Evolutionary conservation across 371 early-diverging fungal genomes (phyloP), one percentile per base, ranked within the genome.

Genomic region (Syncephalastrum sp.): DNA sequence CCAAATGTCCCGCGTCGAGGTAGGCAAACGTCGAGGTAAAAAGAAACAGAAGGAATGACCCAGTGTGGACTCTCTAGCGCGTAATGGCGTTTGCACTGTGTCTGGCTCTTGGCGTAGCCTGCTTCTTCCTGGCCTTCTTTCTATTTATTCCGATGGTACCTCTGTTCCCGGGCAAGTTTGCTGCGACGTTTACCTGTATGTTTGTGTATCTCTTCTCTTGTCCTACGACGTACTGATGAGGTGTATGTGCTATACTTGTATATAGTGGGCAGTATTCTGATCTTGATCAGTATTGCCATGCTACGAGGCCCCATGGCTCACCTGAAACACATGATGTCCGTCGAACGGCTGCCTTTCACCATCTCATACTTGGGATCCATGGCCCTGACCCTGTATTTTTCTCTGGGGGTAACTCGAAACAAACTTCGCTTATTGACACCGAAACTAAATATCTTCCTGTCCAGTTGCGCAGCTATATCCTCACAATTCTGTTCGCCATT

Each of bases 291-390:
- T 55, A 79, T 86, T 43, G 87, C 87, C 10, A 59, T 88, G 62
- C 61, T 88, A 45, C 77, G 81, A 46, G 89, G 89, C 13, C 89
- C 87, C 17, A 70, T 69, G 60, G 65, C 84, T 2, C 87, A 87
- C 57, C 50, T 86, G 23, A 69, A 77, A 49, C 84, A 87, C 53
- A 74, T 85, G 73, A 55, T 85, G 16, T 82, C 84, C 19, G 63
- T 61, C 44, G 84, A 85, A 53, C 68, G 89, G 47, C 47, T 85
- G 4, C 82, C 83, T 2, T 86, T 86, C 64, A 84, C 85, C 4
- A 54, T 62, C 19, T 70, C 78, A 3, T 87, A 88, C 61, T 63
- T 85, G 29, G 84, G 84, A 23, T 80, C 84, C 7, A 81, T 88
- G 81, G 63, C 63, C 2, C 59, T 86, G 57, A 85, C 85, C 2